Conservation (phyloP, 352 stramenopile species). For the Lagenidium sp. region DNA sequence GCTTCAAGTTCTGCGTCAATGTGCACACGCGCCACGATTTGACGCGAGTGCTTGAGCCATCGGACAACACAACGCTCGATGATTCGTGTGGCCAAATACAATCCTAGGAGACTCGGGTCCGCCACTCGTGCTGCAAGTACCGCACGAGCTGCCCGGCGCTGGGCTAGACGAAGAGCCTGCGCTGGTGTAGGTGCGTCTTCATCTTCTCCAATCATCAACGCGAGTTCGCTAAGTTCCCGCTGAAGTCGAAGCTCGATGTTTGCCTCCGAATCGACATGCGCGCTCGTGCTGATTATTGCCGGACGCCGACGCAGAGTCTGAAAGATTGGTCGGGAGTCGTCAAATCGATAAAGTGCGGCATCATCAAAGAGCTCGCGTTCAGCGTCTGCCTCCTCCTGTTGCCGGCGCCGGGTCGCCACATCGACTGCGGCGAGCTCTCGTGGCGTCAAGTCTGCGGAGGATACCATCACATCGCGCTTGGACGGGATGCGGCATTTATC, state of each 20-base stretch:
- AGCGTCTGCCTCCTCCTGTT: slow-evolving; percentile 6
- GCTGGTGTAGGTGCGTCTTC: slow-evolving; percentile 13
- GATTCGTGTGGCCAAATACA: slow-evolving; percentile 22
- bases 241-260: too few species aligned
- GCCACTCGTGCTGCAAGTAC: background rate
- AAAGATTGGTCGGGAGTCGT: slow-evolving; percentile 17
- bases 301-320: slow-evolving; percentile 13
- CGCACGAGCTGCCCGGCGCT: slow-evolving; percentile 2
- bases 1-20: background rate
- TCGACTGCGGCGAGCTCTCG: slow-evolving; percentile 8
- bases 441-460: too few species aligned
- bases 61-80: slow-evolving; percentile 22
- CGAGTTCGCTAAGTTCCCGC: slow-evolving; percentile 17
- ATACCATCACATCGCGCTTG: slow-evolving; percentile 23
- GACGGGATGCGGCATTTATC: slow-evolving; percentile 12
- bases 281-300: background rate
- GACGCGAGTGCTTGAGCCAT: slow-evolving; percentile 7
- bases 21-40: background rate
- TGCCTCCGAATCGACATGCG: too few species aligned
- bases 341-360: slow-evolving; percentile 9
- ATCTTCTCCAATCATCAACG: slow-evolving; percentile 26
- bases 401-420: slow-evolving; percentile 1
- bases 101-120: slow-evolving; percentile 7
- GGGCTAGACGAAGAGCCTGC: slow-evolving; percentile 7
- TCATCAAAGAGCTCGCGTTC: slow-evolving; percentile 21